Evolutionary conservation across 805 yeast species (phyloP), one percentile per base, ranked within the genome.

Genomic region (Komagataella ulmi): DNA sequence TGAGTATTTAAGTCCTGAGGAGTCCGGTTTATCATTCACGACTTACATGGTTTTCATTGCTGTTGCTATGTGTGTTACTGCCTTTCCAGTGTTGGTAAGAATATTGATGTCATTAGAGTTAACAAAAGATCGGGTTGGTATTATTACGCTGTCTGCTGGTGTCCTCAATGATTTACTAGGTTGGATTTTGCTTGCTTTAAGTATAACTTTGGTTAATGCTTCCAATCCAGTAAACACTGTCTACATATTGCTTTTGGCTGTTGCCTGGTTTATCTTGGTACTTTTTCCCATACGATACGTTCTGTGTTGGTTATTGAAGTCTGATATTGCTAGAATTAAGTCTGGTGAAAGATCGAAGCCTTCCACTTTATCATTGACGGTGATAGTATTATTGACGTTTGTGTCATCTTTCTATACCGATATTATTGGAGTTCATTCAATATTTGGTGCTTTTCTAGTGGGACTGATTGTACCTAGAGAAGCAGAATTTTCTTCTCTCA

Each of bases 401-500:
- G 63, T 75, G 3, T 83, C 90, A 3, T 79, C 93, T 1, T 86
- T 85, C 65, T 84, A 79, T 62, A 86, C 95, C 2, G 90, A 85
- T 62, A 83, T 86, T 53, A 83, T 86, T 55, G 95, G 95, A 4
- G 91, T 85, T 8, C 95, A 86, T 65, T 85, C 93, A 0, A 86
- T 86, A 57, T 86, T 86, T 65, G 95, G 95, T 46, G 93, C 91
- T 0, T 87, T 86, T 59, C 73, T 86, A 65, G 79, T 81, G 10
- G 95, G 95, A 3, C 69, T 83, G 36, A 77, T 86, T 50, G 76
- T 85, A 6, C 95, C 95, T 7, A 72, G 91, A 58, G 89, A 85
- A 49, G 79, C 82, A 58, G 84, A 84, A 17, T 84, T 81, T 61
- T 88, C 82, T 17, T 75, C 84, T 45, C 76, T 75, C 45, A 68